Conservation (phyloP, 352 stramenopile species). For the Globisporangium nagaii region DNA sequence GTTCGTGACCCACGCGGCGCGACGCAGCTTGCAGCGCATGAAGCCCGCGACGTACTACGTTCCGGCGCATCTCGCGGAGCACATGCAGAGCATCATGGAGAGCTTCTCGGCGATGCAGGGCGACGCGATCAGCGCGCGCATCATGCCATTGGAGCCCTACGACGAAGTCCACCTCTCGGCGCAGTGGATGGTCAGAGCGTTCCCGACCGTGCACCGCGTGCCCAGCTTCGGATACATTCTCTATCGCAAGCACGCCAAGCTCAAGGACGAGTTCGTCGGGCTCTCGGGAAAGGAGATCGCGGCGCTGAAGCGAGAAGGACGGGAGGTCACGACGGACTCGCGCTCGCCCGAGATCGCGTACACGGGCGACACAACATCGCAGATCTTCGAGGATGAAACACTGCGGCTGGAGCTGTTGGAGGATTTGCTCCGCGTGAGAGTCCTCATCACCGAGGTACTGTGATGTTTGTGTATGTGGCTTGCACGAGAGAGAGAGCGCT, state of each 20-base stretch:
- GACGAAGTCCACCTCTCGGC: constrained; percentile 53
- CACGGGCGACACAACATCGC: constrained; percentile 72
- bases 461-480: not conserved
- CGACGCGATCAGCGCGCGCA: constrained; percentile 39
- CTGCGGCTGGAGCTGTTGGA: constrained; percentile 8
- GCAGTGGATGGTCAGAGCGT: constrained; percentile 56
- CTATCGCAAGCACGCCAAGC: constrained; percentile 46
- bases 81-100: constrained; percentile 51
- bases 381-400: constrained; percentile 34
- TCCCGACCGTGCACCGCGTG: constrained; percentile 68
- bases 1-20: constrained; percentile 55
- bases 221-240: constrained; percentile 72
- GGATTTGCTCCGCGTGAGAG: constrained; percentile 58
- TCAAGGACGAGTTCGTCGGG: constrained; percentile 47
- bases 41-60: constrained; percentile 69
- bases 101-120: constrained; percentile 57
- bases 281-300: constrained; percentile 38
- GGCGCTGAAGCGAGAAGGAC: constrained; percentile 31
- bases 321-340: constrained; percentile 38
- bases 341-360: constrained; percentile 63
- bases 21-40: constrained; percentile 41
- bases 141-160: constrained; percentile 45
- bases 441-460: constrained; percentile 83
- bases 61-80: constrained; percentile 37
- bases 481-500: too few relatives aligned